Percentiles rank a stretch among this genome's conserved stretches.
Evolutionary conservation across 768 basidiomycete genomes (phyloP).

Genomic region (Tephrocybe sp.): DNA sequence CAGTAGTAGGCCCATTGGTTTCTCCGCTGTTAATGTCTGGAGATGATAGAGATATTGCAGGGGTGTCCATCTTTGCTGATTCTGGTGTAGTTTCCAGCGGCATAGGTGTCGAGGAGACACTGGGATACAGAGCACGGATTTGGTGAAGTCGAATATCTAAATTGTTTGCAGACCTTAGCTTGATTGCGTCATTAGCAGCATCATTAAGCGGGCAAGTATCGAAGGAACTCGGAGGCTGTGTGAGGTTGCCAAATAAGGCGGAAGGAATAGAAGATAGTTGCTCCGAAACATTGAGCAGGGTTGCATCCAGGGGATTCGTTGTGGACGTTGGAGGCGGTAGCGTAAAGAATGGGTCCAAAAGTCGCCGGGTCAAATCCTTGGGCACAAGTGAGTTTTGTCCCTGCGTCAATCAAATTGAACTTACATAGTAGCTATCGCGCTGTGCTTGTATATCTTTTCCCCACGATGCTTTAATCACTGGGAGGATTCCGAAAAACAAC

Average conservation of each 20-base stretch:
- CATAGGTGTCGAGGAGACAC: slow-evolving; percentile 35
- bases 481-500: slow-evolving; percentile 61
- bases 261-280: slow-evolving; percentile 56
- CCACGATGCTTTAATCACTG: slow-evolving; percentile 58
- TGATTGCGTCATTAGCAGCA: slow-evolving; percentile 42
- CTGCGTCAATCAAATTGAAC: slow-evolving; percentile 19
- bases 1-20: slow-evolving; percentile 37
- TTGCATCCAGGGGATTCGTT: slow-evolving; percentile 41
- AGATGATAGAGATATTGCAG: slow-evolving; percentile 36
- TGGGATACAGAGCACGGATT: slow-evolving; percentile 32
- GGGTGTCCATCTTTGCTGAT: slow-evolving; percentile 25
- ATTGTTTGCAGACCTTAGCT: slow-evolving; percentile 45
- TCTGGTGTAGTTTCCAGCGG: slow-evolving; percentile 38
- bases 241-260: slow-evolving; percentile 46
- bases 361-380: slow-evolving; percentile 67
- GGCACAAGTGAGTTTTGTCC: slow-evolving; percentile 10
- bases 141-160: slow-evolving; percentile 52
- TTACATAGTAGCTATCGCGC: slow-evolving; percentile 71
- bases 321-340: slow-evolving; percentile 41
- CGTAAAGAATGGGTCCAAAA: slow-evolving; percentile 52
- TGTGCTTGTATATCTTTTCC: slow-evolving; percentile 53
- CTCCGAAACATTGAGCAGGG: slow-evolving; percentile 47
- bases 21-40: slow-evolving; percentile 26
- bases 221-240: slow-evolving; percentile 47
- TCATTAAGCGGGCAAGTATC: slow-evolving; percentile 50